A percentile compares a stretch with the other conserved stretches of the same genome.
These are phyloP conservation scores for Zopfia rhizophila DNA, from an alignment of 2,329 filamentous ascomycete species.

Conservation along the genomic window DNA sequence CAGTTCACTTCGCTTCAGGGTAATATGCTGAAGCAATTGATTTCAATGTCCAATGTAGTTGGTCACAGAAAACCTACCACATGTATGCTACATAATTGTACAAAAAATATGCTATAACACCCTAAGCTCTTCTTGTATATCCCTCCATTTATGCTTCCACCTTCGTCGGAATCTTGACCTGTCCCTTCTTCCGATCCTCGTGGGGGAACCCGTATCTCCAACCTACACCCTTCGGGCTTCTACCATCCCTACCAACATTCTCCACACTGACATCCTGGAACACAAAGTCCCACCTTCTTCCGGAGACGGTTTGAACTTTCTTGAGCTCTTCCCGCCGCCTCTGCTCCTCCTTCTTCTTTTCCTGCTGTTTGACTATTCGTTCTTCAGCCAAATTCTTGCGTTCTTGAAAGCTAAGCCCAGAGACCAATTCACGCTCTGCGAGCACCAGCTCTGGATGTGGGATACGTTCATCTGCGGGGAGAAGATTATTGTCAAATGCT, in stretches of 20 bases:
- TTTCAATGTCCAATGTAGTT: too few species aligned
- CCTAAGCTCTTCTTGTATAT: not conserved
- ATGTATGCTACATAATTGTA: slow-evolving; percentile 30
- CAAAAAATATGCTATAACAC: slow-evolving; percentile 11
- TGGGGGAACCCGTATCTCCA: slow-evolving; percentile 71
- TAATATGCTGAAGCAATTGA: too few species aligned
- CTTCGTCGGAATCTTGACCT: slow-evolving; percentile 70
- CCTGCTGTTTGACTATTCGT: slow-evolving; percentile 38
- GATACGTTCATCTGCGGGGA: slow-evolving; percentile 71
- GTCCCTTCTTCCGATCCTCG: slow-evolving; percentile 70
- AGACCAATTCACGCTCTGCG: slow-evolving; percentile 50
- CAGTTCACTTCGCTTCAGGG: too few species aligned
- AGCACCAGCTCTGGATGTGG: slow-evolving; percentile 69
- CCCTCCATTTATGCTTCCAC: slow-evolving; percentile 56
- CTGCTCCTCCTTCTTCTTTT: slow-evolving; percentile 53
- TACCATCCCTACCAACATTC: slow-evolving; percentile 65
- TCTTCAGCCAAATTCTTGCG: slow-evolving; percentile 43
- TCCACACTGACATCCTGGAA: slow-evolving; percentile 68
- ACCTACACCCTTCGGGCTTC: slow-evolving; percentile 64
- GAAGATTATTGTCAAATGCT: slow-evolving; percentile 68
- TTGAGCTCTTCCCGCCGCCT: slow-evolving; percentile 57
- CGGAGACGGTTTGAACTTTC: slow-evolving; percentile 56
- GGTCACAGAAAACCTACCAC: too few species aligned
- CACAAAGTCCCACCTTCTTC: slow-evolving; percentile 68
- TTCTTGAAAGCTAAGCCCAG: slow-evolving; percentile 47